Evolutionary conservation across 805 yeast species (phyloP).

Genomic region (Sugiyamaella smithiae): DNA sequence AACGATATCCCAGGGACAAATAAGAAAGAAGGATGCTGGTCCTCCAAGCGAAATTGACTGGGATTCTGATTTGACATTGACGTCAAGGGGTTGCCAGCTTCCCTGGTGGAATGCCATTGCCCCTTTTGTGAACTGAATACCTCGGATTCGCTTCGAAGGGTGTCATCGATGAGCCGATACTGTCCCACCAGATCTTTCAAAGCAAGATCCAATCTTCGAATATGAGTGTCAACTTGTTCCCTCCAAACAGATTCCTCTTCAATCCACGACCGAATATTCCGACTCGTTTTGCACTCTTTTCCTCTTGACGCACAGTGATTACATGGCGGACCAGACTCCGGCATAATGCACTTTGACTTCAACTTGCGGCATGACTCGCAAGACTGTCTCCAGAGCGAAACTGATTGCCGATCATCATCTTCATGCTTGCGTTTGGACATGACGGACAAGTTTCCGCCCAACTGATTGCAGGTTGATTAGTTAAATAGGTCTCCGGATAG

Average conservation of each 20-base stretch:
- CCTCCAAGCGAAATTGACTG: neutral
- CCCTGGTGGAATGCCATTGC: neutral
- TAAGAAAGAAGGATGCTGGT: neutral
- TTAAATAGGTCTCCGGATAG: no score
- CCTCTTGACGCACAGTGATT: constrained; percentile 7
- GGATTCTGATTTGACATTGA: no score
- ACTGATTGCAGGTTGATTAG: no score
- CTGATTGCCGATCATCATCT: neutral
- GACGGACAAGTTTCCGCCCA: neutral
- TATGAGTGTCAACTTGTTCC: neutral
- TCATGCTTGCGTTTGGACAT: neutral
- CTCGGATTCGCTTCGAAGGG: neutral
- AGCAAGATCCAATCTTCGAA: neutral
- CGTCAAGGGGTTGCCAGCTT: neutral
- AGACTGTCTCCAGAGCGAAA: constrained; percentile 3
- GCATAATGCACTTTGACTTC: constrained; percentile 8
- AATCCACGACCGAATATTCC: constrained; percentile 5
- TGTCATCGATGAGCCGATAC: neutral
- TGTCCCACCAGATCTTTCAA: neutral
- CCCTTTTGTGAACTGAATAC: neutral
- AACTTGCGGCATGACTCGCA: constrained; percentile 9
- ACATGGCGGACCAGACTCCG: constrained; percentile 5
- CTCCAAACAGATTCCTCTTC: constrained; percentile 8
- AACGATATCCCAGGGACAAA: neutral
- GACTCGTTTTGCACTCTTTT: constrained; percentile 6